phyloP scores from a whole-genome alignment of 345 rosid species.

The Punica granatum region DNA sequence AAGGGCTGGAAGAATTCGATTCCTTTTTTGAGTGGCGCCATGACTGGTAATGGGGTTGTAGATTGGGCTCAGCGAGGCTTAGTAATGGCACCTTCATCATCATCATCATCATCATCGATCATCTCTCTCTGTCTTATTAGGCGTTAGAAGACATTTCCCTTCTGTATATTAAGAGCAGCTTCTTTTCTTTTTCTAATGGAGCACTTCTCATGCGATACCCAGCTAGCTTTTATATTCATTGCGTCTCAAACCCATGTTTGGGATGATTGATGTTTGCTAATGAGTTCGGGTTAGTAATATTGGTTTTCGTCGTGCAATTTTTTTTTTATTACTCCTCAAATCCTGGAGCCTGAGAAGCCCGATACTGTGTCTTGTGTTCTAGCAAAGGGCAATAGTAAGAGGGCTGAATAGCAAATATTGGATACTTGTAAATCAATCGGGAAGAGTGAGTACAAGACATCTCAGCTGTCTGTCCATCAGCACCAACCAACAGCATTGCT shows the following conservation, averaged over 20 bases:
- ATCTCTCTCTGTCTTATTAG: neutral
- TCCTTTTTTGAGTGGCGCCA: slow-evolving; percentile 21
- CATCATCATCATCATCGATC: too few species aligned
- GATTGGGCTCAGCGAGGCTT: neutral
- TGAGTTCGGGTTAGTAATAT: too few species aligned
- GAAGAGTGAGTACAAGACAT: neutral
- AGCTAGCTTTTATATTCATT: too few species aligned
- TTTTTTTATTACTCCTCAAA: too few species aligned
- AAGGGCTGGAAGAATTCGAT: slow-evolving; percentile 28
- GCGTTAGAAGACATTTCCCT: neutral
- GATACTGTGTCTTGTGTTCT: too few species aligned
- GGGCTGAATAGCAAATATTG: neutral
- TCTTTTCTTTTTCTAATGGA: neutral
- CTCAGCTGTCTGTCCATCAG: neutral
- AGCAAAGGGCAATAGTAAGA: too few species aligned
- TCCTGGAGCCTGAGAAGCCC: too few species aligned
- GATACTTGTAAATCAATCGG: neutral
- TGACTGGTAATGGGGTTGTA: slow-evolving; percentile 13
- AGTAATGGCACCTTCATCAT: neutral
- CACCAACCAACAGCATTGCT: neutral
- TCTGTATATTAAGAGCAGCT: neutral
- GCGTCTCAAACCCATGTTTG: too few species aligned
- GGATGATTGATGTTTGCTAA: too few species aligned
- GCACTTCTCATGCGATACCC: neutral
- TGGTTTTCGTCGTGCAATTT: too few species aligned